phyloP scores from a whole-genome alignment of 2,329 filamentous ascomycete species.

The Dothiorella sarmentorum region DNA sequence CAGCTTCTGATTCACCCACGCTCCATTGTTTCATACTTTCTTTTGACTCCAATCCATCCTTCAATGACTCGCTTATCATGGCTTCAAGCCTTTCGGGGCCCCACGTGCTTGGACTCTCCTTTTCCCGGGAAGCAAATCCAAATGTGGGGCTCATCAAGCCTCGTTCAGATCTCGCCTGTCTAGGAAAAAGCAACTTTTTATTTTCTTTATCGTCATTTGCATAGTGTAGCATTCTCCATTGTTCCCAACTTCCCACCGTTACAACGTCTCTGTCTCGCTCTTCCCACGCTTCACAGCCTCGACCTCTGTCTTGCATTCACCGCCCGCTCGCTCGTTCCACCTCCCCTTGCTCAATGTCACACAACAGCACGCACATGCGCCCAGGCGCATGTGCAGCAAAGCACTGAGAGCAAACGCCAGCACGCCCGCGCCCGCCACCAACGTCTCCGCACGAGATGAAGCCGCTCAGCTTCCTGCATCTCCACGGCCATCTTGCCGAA shows the following conservation, averaged over 20 bases:
- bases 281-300: neutral
- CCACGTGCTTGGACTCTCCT: neutral
- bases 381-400: neutral
- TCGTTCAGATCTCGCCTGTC: neutral
- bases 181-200: no score
- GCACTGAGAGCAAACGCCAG: neutral
- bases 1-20: neutral
- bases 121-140: neutral
- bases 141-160: neutral
- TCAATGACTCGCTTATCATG: neutral
- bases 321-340: slow-evolving; percentile 7
- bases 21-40: neutral
- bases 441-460: neutral
- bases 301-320: slow-evolving; percentile 3
- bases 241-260: neutral
- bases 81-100: no score
- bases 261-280: neutral
- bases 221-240: neutral
- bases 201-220: neutral
- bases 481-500: neutral
- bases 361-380: slow-evolving; percentile 5
- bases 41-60: neutral
- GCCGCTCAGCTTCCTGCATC: neutral
- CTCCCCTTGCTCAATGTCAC: slow-evolving; percentile 7
- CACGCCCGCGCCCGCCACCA: neutral